phyloP scores from a whole-genome alignment of 345 rosid genomes.

The Populus alba region DNA sequence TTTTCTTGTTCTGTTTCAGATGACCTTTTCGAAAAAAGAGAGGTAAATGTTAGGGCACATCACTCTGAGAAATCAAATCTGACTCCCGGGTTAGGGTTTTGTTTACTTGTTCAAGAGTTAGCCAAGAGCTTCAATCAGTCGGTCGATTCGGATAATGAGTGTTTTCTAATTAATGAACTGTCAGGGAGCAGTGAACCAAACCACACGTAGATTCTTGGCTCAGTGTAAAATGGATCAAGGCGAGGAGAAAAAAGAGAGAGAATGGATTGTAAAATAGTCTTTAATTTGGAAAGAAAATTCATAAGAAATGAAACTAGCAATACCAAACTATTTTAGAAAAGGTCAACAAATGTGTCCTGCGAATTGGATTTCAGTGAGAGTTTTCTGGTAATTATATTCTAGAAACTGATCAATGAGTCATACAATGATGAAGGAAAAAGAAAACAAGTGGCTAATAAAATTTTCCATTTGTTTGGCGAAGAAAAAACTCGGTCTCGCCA shows the following conservation, averaged over 20 bases:
- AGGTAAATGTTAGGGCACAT: not conserved
- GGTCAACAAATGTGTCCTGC: not conserved
- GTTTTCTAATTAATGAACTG: not conserved
- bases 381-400: not conserved
- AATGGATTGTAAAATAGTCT: not conserved
- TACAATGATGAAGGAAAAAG: not conserved
- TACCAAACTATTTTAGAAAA: not conserved
- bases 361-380: not conserved
- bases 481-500: not conserved
- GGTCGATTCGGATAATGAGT: not conserved
- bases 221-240: not conserved
- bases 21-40: not conserved
- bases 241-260: not conserved
- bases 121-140: not conserved
- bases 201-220: not conserved
- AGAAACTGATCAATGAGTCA: not conserved
- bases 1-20: not conserved
- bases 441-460: not conserved
- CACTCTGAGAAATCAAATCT: not conserved
- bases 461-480: not conserved
- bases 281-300: not conserved
- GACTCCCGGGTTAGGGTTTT: not conserved
- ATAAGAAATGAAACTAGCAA: no score
- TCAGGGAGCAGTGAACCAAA: not conserved
- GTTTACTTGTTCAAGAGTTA: not conserved